Evolutionary conservation across 2,329 filamentous ascomycete genomes (phyloP).

Genomic region (Stagonosporopsis cucurbitacearum): DNA sequence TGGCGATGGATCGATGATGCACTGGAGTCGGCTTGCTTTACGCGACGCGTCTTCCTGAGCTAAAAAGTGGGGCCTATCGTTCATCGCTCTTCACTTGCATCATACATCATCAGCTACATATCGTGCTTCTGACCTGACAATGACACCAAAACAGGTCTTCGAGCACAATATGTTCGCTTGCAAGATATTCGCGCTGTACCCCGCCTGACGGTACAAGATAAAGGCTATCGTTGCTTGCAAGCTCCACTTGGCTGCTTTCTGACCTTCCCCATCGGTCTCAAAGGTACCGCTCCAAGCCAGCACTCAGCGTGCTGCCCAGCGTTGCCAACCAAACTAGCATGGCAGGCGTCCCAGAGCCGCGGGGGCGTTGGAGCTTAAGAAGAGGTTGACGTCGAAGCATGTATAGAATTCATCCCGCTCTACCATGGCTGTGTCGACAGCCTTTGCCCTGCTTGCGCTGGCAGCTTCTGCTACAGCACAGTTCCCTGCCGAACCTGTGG

Average conservation of each 20-base stretch:
- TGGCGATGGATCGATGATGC: not conserved
- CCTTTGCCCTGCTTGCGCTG: slow-evolving; percentile 8
- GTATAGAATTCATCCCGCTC: not conserved
- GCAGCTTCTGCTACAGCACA: slow-evolving; percentile 19
- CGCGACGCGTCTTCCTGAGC: slow-evolving; percentile 6
- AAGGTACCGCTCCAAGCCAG: slow-evolving; percentile 1
- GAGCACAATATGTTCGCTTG: not conserved
- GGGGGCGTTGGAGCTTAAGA: slow-evolving; percentile 1
- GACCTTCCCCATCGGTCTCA: slow-evolving; percentile 12
- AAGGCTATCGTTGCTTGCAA: not conserved
- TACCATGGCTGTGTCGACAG: not conserved
- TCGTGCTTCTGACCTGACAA: not conserved
- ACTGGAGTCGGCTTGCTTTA: not conserved
- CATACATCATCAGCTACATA: not conserved
- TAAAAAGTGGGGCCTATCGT: not conserved
- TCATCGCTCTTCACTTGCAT: not conserved
- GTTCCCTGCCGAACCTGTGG: slow-evolving; percentile 20
- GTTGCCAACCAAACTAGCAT: slow-evolving; percentile 1
- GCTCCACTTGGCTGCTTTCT: slow-evolving; percentile 5
- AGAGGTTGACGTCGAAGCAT: not conserved
- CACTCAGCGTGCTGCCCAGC: slow-evolving; percentile 9
- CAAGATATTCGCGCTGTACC: not conserved
- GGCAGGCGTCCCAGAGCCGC: not conserved
- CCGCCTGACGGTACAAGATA: not conserved
- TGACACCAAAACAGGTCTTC: not conserved